Evolutionary conservation across 73 alveolate species (phyloP).

Genomic region (Paramecium sonneborni): DNA sequence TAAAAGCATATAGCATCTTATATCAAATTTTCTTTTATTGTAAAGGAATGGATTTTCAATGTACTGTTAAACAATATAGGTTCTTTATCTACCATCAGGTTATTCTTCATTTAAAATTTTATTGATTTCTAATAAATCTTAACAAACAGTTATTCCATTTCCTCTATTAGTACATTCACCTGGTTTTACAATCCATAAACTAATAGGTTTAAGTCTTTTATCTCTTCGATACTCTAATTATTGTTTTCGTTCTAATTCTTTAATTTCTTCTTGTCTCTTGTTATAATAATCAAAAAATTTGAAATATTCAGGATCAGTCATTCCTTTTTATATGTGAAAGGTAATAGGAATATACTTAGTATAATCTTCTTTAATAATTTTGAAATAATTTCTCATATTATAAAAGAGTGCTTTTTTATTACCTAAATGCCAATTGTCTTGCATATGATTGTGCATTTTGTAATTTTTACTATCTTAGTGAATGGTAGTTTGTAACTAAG

Average conservation of each 20-base stretch:
- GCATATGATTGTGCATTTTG: conserved; percentile 75
- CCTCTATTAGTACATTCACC: conserved; percentile 94
- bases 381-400: conserved; percentile 83
- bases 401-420: conserved; percentile 86
- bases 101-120: conserved; percentile 63
- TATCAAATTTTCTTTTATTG: conserved; percentile 77
- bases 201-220: conserved; percentile 14
- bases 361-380: conserved; percentile 71
- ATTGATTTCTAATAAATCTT: conserved; percentile 69
- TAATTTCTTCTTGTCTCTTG: conserved; percentile 51
- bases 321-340: conserved; percentile 77
- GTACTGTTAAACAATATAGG: conserved; percentile 72
- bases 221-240: conserved; percentile 38
- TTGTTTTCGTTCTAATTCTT: conserved; percentile 56
- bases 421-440: conserved; percentile 75
- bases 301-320: conserved; percentile 69
- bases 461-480: not conserved
- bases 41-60: conserved; percentile 75
- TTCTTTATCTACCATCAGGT: conserved; percentile 48
- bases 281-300: conserved; percentile 65
- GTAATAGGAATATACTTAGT: conserved; percentile 81
- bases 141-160: conserved; percentile 70
- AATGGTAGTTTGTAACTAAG: not conserved
- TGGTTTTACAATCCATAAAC: conserved; percentile 90
- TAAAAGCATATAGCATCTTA: conserved; percentile 71